These are phyloP conservation scores for Gossypium australe DNA, from an alignment of 345 rosid genomes.

Conservation along the genomic window DNA sequence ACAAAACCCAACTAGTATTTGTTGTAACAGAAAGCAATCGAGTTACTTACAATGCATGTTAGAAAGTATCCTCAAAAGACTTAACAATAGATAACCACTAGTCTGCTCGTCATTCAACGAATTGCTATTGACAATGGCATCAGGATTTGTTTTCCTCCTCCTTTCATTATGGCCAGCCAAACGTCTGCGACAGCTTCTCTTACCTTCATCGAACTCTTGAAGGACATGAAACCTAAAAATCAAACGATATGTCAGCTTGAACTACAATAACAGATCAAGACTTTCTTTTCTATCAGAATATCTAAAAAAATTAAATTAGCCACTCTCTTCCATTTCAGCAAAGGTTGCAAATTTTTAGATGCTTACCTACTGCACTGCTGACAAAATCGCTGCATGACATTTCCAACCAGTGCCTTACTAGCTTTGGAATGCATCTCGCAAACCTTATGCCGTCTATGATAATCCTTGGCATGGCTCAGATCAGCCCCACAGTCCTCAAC, in stretches of 20 bases:
- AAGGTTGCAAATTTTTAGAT: neutral
- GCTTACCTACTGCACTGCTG: slow-evolving; percentile 98
- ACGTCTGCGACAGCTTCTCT: slow-evolving; percentile 98
- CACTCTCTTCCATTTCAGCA: neutral
- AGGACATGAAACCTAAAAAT: slow-evolving; percentile 84
- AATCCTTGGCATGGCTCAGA: slow-evolving; percentile 90
- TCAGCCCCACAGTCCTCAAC: slow-evolving; percentile 94
- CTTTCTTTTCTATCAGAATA: neutral
- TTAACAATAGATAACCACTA: slow-evolving; percentile 69
- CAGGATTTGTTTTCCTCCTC: slow-evolving; percentile 93
- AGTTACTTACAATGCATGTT: slow-evolving; percentile 74
- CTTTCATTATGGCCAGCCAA: slow-evolving; percentile 98
- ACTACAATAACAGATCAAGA: neutral
- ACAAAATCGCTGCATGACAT: slow-evolving; percentile 93
- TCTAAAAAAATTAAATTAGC: neutral
- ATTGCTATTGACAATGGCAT: slow-evolving; percentile 44
- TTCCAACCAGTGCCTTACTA: slow-evolving; percentile 77
- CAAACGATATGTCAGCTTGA: slow-evolving; percentile 6
- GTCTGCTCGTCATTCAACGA: slow-evolving; percentile 69
- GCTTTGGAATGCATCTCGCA: slow-evolving; percentile 98
- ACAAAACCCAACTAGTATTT: neutral
- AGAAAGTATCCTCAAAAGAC: slow-evolving; percentile 85
- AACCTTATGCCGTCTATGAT: slow-evolving; percentile 93
- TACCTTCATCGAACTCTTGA: slow-evolving; percentile 98
- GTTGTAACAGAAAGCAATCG: neutral